phyloP scores from a whole-genome alignment of 2,329 filamentous ascomycete species.

The Fusarium proliferatum region DNA sequence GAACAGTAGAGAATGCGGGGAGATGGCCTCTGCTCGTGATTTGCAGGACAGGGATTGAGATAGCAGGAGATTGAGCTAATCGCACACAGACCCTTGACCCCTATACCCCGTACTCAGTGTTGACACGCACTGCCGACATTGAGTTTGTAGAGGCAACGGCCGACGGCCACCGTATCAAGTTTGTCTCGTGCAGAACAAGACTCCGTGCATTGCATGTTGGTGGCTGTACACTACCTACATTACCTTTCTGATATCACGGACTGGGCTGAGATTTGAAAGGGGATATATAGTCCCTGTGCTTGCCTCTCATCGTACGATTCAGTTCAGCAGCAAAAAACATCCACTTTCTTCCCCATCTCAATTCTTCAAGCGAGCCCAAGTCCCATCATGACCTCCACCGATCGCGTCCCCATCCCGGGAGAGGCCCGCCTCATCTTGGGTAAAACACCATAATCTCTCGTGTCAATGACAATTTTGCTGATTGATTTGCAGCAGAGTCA shows the following conservation, averaged over 20 bases:
- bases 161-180: not conserved
- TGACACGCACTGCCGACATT: not conserved
- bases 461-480: not conserved
- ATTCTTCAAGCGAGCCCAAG: not conserved
- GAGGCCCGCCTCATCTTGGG: slow-evolving; percentile 32
- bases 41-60: not conserved
- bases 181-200: slow-evolving; percentile 2
- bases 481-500: slow-evolving; percentile 19
- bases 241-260: not conserved
- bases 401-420: slow-evolving; percentile 23
- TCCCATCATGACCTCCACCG: slow-evolving; percentile 20
- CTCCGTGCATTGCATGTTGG: not conserved
- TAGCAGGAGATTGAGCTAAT: slow-evolving; percentile 1
- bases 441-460: not conserved
- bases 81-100: not conserved
- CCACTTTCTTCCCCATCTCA: not conserved
- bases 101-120: not conserved
- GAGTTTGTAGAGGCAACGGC: not conserved
- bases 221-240: not conserved
- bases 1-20: not conserved
- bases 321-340: not conserved
- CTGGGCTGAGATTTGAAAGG: not conserved
- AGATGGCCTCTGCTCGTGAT: not conserved
- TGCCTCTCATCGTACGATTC: not conserved
- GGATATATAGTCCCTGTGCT: not conserved